These are phyloP conservation scores for Elaeis guineensis DNA, from an alignment of 176 grass and related monocot species.

Conservation along the genomic window DNA sequence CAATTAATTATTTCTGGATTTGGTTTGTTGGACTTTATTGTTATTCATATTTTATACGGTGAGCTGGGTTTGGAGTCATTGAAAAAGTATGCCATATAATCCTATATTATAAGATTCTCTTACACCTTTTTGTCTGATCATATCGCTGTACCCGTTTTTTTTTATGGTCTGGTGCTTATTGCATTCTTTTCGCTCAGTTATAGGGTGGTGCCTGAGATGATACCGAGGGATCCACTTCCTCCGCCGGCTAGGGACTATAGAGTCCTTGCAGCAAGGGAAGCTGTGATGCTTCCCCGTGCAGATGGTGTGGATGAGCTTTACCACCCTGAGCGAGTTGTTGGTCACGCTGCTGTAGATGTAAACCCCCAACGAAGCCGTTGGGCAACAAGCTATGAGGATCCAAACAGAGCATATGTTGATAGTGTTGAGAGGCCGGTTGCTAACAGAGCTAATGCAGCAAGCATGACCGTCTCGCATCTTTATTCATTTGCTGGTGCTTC, in stretches of 20 bases:
- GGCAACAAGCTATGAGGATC: constrained; percentile 19
- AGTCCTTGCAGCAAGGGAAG: neutral
- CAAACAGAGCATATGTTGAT: constrained; percentile 29
- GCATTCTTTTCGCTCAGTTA: constrained; percentile 32
- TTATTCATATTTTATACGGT: no score
- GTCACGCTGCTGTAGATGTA: constrained; percentile 8
- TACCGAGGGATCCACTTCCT: constrained; percentile 15
- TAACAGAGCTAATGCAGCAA: constrained; percentile 16
- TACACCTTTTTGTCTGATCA: neutral
- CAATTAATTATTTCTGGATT: no score
- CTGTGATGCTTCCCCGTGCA: constrained; percentile 13
- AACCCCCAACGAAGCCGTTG: constrained; percentile 5
- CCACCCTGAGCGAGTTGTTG: neutral
- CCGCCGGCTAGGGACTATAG: constrained; percentile 27
- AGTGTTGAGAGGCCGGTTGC: constrained; percentile 6
- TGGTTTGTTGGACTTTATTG: no score
- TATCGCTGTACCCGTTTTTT: neutral
- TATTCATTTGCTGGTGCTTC: constrained; percentile 36
- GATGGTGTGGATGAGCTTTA: constrained; percentile 24
- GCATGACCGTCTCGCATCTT: constrained; percentile 28
- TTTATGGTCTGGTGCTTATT: neutral
- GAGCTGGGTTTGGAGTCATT: no score
- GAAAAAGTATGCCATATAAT: no score
- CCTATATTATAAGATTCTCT: neutral
- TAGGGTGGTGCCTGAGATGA: constrained; percentile 24